Base-by-base conservation (phyloP, 345 rosid species). In the Alliaria petiolata region DNA sequence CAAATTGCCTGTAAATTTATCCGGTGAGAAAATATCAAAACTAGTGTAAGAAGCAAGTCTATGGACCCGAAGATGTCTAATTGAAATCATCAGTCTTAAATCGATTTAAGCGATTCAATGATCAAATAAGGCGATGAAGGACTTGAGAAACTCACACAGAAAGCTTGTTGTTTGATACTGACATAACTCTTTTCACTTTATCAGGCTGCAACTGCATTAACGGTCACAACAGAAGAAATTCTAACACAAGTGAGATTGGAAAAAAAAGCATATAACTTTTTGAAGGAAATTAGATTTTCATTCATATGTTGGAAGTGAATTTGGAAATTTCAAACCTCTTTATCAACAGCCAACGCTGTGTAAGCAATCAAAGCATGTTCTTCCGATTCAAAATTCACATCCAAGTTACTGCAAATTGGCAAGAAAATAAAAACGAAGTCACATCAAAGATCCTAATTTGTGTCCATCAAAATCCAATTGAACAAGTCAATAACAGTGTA, bases 151-250 rank as follows among this genome's bases (percentile, higher is more conserved):
- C 88, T 89, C 70, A 95, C 99, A 85, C 95, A 52, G 83, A 83
- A 39, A 95, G 90, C 79, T 85, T 95, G 70, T 87, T 87, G 64
- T 79, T 74, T 13, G 85, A 81, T 43, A 89, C 79, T 0, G 88
- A 79, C 90, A 91, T 85, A 45, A 76, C 67, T 79, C 93, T 79
- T 75, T 69, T 89, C 72, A 95, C 99, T 75, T 88, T 95, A 64
- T 95, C 99, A 53, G 95, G 99, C 69, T 95, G 98, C 93, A 95
- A 78, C 99, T 95, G 90, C 80, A 85, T 39, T 42, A 31, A 25
- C 34, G 28, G 2, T 45, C 28, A 28, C n/a, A 31, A 15, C 44
- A 61, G 5, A 28, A 12, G 14, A 74, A 31, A 50, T 0, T 7
- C 16, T 2, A 15, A 10, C 43, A n/a, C 50, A 7, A 58, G 62